Evolutionary conservation across 805 yeast species (phyloP).

Genomic region (Candida caryicola): DNA sequence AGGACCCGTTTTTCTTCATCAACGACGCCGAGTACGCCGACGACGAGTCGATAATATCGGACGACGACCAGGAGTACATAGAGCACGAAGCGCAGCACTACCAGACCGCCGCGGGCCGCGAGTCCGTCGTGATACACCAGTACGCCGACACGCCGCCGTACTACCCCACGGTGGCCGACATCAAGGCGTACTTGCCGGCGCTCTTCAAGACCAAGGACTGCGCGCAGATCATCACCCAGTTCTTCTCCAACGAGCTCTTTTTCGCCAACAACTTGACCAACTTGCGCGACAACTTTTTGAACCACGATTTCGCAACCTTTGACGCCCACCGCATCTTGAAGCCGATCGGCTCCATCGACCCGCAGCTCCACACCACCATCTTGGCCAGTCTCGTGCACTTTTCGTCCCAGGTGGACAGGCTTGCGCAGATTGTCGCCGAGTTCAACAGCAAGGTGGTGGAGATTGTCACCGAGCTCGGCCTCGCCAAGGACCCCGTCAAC

Average conservation of each 20-base stretch:
- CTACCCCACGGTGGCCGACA: neutral
- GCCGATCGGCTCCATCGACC: conserved; percentile 5
- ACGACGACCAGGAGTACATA: conserved; percentile 4
- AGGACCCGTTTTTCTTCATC: neutral
- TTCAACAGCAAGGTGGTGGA: conserved; percentile 8
- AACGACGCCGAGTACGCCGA: conserved; percentile 1
- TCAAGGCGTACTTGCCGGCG: conserved; percentile 8
- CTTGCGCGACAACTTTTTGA: conserved; percentile 10
- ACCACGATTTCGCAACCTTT: conserved; percentile 8
- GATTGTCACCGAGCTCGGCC: neutral
- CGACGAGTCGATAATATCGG: conserved; percentile 8
- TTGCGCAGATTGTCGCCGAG: conserved; percentile 5
- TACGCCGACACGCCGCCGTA: neutral
- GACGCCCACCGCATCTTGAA: conserved; percentile 3
- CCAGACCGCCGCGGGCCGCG: conserved; percentile 3
- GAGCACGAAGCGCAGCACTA: conserved; percentile 3
- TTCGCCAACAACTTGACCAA: conserved; percentile 12
- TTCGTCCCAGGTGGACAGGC: conserved; percentile 3
- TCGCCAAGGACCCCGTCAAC: neutral
- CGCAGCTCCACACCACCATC: conserved; percentile 1
- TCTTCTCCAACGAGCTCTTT: conserved; percentile 15
- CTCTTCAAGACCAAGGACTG: conserved; percentile 3
- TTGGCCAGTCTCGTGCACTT: conserved; percentile 7
- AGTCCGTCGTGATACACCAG: too few relatives aligned
- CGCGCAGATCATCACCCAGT: conserved; percentile 6